phyloP scores from a whole-genome alignment of 805 yeast species.

The Lipomyces starkeyi region DNA sequence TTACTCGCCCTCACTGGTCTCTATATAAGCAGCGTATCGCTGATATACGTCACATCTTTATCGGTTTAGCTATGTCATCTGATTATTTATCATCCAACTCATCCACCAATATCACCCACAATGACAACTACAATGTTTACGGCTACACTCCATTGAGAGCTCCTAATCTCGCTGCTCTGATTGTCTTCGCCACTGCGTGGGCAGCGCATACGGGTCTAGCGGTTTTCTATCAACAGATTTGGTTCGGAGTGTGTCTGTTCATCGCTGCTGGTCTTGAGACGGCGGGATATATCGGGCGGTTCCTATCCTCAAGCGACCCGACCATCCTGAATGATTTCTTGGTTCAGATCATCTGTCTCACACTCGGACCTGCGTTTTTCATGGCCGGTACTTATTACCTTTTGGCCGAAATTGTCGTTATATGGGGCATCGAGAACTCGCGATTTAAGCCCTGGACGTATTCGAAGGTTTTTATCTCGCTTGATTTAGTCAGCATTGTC shows the following conservation, averaged over 20 bases:
- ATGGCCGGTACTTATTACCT: constrained; percentile 84
- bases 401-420: constrained; percentile 67
- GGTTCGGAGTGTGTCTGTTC: constrained; percentile 66
- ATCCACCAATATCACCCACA: background rate
- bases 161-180: constrained; percentile 64
- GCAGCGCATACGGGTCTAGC: constrained; percentile 53
- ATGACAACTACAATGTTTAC: constrained; percentile 12
- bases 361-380: constrained; percentile 80
- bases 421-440: constrained; percentile 61
- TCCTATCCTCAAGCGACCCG: constrained; percentile 50
- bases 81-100: background rate
- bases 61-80: background rate
- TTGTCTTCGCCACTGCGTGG: constrained; percentile 59
- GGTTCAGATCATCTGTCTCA: constrained; percentile 69
- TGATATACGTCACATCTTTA: background rate
- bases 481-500: constrained; percentile 68
- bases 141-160: constrained; percentile 54
- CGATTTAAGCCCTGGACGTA: constrained; percentile 61
- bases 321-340: constrained; percentile 53
- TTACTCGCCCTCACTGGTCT: background rate
- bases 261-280: constrained; percentile 61
- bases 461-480: constrained; percentile 65
- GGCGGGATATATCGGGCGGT: constrained; percentile 70
- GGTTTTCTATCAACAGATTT: constrained; percentile 59
- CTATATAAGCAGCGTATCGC: background rate